Conservation (phyloP, 202 grass and related monocot genomes). For the Elaeis oleifera region DNA sequence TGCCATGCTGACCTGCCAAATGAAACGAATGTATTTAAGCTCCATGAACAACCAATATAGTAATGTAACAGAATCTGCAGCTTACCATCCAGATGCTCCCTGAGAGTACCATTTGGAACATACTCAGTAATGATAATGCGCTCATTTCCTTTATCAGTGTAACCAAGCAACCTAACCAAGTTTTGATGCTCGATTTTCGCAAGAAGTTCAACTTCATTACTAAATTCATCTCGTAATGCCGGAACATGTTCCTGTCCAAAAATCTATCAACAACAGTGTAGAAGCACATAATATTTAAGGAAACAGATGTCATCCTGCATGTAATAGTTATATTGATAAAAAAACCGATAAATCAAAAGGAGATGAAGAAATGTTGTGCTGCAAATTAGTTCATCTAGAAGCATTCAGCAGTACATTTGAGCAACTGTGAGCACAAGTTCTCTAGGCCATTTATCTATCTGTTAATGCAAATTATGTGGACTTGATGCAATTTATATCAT, state of each 20-base stretch:
- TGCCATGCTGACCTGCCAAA: conserved; percentile 59
- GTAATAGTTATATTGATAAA: neutral
- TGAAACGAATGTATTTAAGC: conserved; percentile 15
- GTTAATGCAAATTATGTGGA: no score
- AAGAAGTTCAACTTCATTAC: conserved; percentile 86
- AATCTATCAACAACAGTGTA: conserved; percentile 7
- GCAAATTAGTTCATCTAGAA: no score
- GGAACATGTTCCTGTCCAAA: conserved; percentile 63
- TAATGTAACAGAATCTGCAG: conserved; percentile 13
- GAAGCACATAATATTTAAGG: neutral
- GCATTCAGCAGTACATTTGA: no score
- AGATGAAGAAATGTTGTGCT: no score
- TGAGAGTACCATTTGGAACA: conserved; percentile 92
- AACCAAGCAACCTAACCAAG: conserved; percentile 89
- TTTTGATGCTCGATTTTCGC: conserved; percentile 86
- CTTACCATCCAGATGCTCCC: conserved; percentile 90
- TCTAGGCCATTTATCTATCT: no score
- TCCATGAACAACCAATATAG: conserved; percentile 8
- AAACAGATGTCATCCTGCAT: neutral
- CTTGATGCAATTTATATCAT: no score
- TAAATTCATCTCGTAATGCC: conserved; percentile 69
- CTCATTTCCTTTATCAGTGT: conserved; percentile 71
- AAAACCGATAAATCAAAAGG: no score
- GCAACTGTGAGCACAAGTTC: no score
- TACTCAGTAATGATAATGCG: conserved; percentile 88